Evolutionary conservation across 1,139 yeast genomes (phyloP), one percentile per base, ranked within the genome.

Genomic region (Chernovozyma aurita): DNA sequence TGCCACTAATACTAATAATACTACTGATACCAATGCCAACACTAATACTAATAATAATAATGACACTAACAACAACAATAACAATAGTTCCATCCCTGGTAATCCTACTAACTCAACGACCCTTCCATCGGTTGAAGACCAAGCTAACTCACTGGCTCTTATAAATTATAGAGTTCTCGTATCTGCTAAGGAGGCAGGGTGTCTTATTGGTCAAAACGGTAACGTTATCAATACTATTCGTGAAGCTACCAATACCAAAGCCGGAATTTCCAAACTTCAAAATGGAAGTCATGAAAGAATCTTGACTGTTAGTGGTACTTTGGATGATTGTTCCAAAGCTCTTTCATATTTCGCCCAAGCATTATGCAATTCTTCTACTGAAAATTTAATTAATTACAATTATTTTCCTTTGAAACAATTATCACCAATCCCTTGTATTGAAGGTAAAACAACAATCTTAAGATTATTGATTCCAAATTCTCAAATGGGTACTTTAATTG

Each of bases 401-500:
- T 77, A 70, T 47, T 78, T 78, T 59, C 85, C 86, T 13, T 68
- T 81, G 43, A 80, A 78, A 46, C 76, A 80, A 46, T 65, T 81
- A 43, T 65, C 77, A 39, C 66, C 66, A 15, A 60, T 71, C 25
- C 73, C 78, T 13, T 62, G 73, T 34, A 63, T 73, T 31, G 73
- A 72, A 35, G 78, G 77, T 28, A 66, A 70, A 37, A 68, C 76
- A 7, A 70, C 84, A 21, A 70, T 79, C 30, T 62, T 87, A 49
- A 73, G 96, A 52, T 65, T 88, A 36, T 67, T 90, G 43, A 73
- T 88, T 42, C 90, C 95, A 33, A 88, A 88, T 61, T 73, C 82
- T 42, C 95, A 87, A 60, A 82, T 88, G 80, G 96, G 97, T 31
- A 81, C 95, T 9, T 76, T 88, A 38, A 88, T 88, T 57, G 97